Conservation (phyloP, 805 yeast genomes). For the Candida multigemmis region DNA sequence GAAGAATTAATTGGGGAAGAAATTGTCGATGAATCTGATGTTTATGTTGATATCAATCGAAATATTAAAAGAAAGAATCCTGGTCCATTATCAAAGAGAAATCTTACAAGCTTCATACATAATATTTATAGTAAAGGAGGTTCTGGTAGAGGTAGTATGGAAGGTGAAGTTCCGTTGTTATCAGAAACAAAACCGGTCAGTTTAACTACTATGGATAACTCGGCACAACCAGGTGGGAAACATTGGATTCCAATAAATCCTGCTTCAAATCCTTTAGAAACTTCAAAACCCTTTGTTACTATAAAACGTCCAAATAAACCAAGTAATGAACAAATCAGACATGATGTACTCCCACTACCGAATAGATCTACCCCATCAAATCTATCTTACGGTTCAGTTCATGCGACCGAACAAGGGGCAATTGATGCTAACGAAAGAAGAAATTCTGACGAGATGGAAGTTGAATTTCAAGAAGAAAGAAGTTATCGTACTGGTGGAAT, state of each 20-base stretch:
- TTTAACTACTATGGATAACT: neutral
- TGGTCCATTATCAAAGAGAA: slow-evolving; percentile 65
- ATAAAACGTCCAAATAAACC: slow-evolving; percentile 47
- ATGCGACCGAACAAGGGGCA: slow-evolving; percentile 38
- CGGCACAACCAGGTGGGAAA: slow-evolving; percentile 6
- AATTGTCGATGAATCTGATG: slow-evolving; percentile 93
- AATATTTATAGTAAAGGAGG: slow-evolving; percentile 35
- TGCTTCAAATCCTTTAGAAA: slow-evolving; percentile 63
- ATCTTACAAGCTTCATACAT: slow-evolving; percentile 61
- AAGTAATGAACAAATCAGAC: slow-evolving; percentile 9
- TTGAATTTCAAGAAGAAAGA: slow-evolving; percentile 25
- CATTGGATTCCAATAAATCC: slow-evolving; percentile 49
- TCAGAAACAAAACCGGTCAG: neutral
- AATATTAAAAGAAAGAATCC: slow-evolving; percentile 73
- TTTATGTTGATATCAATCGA: slow-evolving; percentile 81
- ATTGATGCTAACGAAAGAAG: slow-evolving; percentile 10
- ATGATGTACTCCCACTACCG: slow-evolving; percentile 14
- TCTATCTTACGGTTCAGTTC: slow-evolving; percentile 25
- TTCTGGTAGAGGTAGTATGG: too few species aligned
- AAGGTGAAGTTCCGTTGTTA: neutral
- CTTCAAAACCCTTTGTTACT: slow-evolving; percentile 56
- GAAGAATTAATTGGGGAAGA: slow-evolving; percentile 98
- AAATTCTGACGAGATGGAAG: neutral
- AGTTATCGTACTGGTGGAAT: slow-evolving; percentile 52
- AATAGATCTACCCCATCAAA: slow-evolving; percentile 6